Evolutionary conservation across 441 rosid genomes (phyloP), one percentile per base, ranked within the genome.

Genomic region (Pelargonium australe): DNA sequence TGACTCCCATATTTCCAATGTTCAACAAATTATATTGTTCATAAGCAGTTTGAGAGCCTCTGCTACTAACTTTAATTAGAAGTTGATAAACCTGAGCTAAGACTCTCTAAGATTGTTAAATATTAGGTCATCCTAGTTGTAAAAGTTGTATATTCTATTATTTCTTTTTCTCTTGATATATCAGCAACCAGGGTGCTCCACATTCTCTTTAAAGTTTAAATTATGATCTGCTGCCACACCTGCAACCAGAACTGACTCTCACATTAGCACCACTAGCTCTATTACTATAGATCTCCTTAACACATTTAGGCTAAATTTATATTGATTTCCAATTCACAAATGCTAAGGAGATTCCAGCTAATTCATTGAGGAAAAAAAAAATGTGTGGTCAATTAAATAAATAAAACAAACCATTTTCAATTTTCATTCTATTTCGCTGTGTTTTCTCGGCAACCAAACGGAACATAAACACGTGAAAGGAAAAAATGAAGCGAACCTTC

Each of bases 401-500:
- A 66, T 65, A 31, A 11, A 57, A 43, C 65, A 4, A 60, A 14
- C 17, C 4, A 34, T 44, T 72, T 10, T 1, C 31, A 19, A 12
- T 17, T n/a, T 14, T 31, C 40, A 34, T 34, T 34, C 40, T 34
- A 4, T 34, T 43, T 55, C 28, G 12, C 25, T 60, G 45, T 45
- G 25, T 66, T 41, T 20, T 49, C 70, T 34, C 68, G 20, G 23
- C 66, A 49, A 19, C 12, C 66, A 63, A 43, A 37, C 65, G 13
- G 45, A 20, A 6, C 6, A 19, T 2, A 70, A 51, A 51, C 45
- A 37, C 2, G 19, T 25, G 55, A 40, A 45, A 13, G 7, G 58
- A 43, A 55, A 53, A 7, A 61, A 16, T 2, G 34, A 14, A 65
- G 23, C 64, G 16, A 73, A 93, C 99, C 99, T 82, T 89, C 95